Base-by-base conservation (phyloP, 1,284 basidiomycete genomes). In the Moniliella sp. region DNA sequence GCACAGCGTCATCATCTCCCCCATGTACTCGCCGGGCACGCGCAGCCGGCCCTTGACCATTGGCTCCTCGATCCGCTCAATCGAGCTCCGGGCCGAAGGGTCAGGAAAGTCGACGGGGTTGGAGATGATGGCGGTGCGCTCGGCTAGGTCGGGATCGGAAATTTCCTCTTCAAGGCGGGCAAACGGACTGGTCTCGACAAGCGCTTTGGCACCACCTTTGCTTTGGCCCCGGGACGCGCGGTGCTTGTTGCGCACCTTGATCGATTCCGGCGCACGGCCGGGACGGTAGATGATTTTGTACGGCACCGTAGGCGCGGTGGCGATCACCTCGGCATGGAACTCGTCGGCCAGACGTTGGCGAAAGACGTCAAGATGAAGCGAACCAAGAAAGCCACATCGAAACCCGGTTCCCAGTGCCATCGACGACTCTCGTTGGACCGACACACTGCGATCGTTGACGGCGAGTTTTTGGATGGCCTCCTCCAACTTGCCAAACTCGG, bases 311-410 rank as follows among this genome's bases (percentile, higher is more conserved):
- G 56, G 56, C 17, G 51, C 49, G 1, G 56, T 58, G 17, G 57
- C 52, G 15, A 58, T 30, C 16, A 58, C 52, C 15, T 44, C 46
- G 13, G 50, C 47, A 11, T 45, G 48, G 50, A 93, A 86, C 60
- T 99, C 91, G 57, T 99, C 91, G 61, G 94, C 88, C 4, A 99
- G 68, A 9, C 91, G 71, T 60, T 97, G 88, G 18, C 83, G 73
- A 59, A 88, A 86, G 25, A 91, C 82, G 47, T 97, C 91, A 76
- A 97, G 83, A 58, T 97, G 91, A 37, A 99, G 64, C 1, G 83
- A 82, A 0, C 91, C 91, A 7, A 97, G 69, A 61, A 97, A 94
- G 0, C 91, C 91, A 4, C 97, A 70, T 27, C 91, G 73, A 28
- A 76, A 83, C 5, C 91, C 91, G 63, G 94, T 88, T 1, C 88